Conservation (phyloP, 2,329 filamentous ascomycete species). For the Ciborinia camelliae region DNA sequence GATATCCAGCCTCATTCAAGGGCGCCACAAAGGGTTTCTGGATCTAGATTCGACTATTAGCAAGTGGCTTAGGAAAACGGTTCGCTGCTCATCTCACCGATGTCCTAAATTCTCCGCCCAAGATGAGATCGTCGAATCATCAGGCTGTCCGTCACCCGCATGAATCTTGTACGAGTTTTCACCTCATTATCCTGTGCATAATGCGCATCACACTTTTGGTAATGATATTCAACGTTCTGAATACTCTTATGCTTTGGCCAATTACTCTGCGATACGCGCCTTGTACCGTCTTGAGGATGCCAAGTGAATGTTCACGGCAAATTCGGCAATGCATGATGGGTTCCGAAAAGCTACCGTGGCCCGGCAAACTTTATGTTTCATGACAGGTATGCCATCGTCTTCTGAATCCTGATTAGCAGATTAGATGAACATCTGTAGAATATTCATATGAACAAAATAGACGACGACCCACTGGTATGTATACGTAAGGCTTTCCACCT, state of each 20-base stretch:
- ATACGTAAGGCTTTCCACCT: neutral
- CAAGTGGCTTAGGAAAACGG: neutral
- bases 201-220: neutral
- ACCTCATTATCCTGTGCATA: neutral
- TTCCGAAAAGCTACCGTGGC: neutral
- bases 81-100: neutral
- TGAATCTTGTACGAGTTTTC: neutral
- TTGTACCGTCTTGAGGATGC: neutral
- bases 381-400: neutral
- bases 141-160: neutral
- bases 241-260: neutral
- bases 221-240: slow-evolving; percentile 1
- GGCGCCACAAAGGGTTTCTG: neutral
- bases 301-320: neutral
- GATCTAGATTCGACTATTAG: neutral
- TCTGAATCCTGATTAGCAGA: too few relatives aligned
- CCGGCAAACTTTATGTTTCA: neutral
- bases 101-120: neutral
- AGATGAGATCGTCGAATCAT: neutral
- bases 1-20: neutral
- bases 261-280: neutral
- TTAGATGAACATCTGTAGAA: too few relatives aligned
- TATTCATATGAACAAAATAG: neutral
- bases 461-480: neutral
- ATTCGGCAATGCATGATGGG: neutral